These are phyloP conservation scores for Chamaenerion angustifolium DNA, from an alignment of 345 rosid species.

Conservation along the genomic window DNA sequence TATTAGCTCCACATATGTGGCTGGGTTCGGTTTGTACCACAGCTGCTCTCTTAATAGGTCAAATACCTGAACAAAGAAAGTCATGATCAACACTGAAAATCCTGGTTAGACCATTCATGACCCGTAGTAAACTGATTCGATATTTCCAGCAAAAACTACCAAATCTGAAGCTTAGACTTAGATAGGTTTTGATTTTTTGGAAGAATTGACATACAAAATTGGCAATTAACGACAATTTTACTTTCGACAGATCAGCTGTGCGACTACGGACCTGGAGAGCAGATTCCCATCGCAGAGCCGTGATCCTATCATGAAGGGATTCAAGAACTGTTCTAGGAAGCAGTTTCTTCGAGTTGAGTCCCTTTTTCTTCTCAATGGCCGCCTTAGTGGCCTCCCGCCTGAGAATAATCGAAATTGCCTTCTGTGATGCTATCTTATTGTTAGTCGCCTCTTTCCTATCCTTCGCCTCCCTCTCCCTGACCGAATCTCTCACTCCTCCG, in stretches of 20 bases:
- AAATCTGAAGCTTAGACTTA: background rate
- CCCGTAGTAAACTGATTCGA: too few species aligned
- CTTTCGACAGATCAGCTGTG: background rate
- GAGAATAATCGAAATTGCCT: slow-evolving; percentile 63
- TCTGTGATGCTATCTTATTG: slow-evolving; percentile 64
- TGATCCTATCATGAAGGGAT: slow-evolving; percentile 72
- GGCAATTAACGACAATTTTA: background rate
- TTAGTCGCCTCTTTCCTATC: slow-evolving; percentile 43
- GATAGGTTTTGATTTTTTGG: background rate
- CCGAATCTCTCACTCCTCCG: slow-evolving; percentile 11
- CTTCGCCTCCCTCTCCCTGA: slow-evolving; percentile 24
- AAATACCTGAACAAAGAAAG: slow-evolving; percentile 38
- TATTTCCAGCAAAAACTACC: too few species aligned
- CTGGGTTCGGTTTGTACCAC: slow-evolving; percentile 67
- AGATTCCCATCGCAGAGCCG: slow-evolving; percentile 84
- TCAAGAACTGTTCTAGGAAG: slow-evolving; percentile 78
- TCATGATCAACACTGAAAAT: background rate
- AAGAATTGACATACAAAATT: background rate
- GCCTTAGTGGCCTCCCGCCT: slow-evolving; percentile 75
- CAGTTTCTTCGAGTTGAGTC: slow-evolving; percentile 54
- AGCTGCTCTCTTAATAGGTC: slow-evolving; percentile 66
- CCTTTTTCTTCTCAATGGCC: slow-evolving; percentile 65
- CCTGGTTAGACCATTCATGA: too few species aligned
- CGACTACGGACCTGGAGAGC: slow-evolving; percentile 46
- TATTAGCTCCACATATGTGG: slow-evolving; percentile 58